A percentile compares a stretch with the other conserved stretches of the same genome.
phyloP scores from a whole-genome alignment of 768 basidiomycete genomes.

The Tulasnella sp. region DNA sequence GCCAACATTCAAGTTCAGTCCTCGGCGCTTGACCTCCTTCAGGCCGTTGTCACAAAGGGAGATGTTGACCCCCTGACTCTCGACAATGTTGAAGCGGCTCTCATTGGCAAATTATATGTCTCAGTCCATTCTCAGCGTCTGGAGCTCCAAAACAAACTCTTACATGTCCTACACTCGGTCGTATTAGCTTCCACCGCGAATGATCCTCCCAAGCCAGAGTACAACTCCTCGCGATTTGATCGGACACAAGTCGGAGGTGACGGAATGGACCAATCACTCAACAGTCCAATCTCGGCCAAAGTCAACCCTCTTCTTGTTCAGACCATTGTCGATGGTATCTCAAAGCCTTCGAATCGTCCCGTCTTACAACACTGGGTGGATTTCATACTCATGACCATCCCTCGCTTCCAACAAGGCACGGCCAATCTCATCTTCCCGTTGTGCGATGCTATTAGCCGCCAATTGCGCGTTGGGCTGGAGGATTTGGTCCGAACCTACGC shows the following conservation, averaged over 20 bases:
- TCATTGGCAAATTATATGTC: conserved; percentile 65
- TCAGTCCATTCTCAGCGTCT: conserved; percentile 57
- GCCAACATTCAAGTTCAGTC: conserved; percentile 60
- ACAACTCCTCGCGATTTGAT: not conserved
- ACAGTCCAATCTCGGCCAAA: conserved; percentile 25
- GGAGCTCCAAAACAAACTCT: conserved; percentile 85
- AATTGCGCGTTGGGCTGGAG: conserved; percentile 44
- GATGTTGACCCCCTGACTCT: conserved; percentile 54
- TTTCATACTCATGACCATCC: conserved; percentile 83
- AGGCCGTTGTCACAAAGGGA: conserved; percentile 68
- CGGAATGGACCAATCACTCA: conserved; percentile 5
- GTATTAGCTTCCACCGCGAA: conserved; percentile 48
- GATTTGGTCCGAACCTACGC: conserved; percentile 41
- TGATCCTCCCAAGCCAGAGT: not conserved
- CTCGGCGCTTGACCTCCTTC: conserved; percentile 66
- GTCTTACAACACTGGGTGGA: conserved; percentile 94
- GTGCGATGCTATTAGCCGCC: conserved; percentile 66
- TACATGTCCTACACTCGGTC: conserved; percentile 81
- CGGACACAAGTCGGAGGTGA: not conserved
- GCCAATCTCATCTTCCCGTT: conserved; percentile 59
- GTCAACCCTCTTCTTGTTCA: conserved; percentile 65
- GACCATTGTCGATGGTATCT: conserved; percentile 71
- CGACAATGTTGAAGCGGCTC: conserved; percentile 52
- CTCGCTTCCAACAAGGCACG: conserved; percentile 67
- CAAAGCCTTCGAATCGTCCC: conserved; percentile 53